phyloP scores from a whole-genome alignment of 225 moss, liverwort and hornwort genomes.

The Marchantia polymorpha region DNA sequence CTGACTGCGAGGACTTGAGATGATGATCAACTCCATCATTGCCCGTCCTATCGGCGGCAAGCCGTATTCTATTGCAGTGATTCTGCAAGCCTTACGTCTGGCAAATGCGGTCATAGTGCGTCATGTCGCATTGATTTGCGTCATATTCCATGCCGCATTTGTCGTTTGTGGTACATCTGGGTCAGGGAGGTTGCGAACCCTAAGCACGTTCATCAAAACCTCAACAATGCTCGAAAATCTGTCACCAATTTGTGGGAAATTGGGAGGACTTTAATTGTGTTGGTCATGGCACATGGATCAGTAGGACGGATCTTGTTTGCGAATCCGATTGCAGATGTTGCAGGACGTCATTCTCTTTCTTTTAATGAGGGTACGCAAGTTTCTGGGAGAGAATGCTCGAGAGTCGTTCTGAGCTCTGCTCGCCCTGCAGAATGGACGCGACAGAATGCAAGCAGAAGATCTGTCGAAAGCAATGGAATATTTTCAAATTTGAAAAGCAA shows the following conservation, averaged over 20 bases:
- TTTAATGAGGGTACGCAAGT: not conserved
- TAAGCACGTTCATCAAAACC: not conserved
- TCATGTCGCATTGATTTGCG: not conserved
- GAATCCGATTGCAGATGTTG: not conserved
- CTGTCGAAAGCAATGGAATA: slow-evolving; percentile 19
- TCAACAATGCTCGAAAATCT: not conserved
- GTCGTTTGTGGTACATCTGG: not conserved
- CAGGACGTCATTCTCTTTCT: not conserved
- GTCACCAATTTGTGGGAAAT: not conserved
- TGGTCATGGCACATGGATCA: not conserved
- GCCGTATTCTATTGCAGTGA: too few species aligned
- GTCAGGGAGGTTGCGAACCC: not conserved
- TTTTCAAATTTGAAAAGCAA: slow-evolving; percentile 30
- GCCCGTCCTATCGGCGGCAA: too few species aligned
- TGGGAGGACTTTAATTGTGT: not conserved
- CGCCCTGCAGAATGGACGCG: not conserved
- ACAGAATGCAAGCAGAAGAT: slow-evolving; percentile 4
- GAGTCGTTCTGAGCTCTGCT: not conserved
- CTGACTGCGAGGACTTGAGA: too few species aligned
- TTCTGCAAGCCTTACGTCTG: too few species aligned
- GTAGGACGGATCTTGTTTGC: not conserved
- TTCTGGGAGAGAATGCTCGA: not conserved
- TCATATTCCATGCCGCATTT: not conserved
- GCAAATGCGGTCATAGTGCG: not conserved
- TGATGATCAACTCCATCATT: too few species aligned